phyloP scores from a whole-genome alignment of 768 basidiomycete species.

The Pluteus cervinus region DNA sequence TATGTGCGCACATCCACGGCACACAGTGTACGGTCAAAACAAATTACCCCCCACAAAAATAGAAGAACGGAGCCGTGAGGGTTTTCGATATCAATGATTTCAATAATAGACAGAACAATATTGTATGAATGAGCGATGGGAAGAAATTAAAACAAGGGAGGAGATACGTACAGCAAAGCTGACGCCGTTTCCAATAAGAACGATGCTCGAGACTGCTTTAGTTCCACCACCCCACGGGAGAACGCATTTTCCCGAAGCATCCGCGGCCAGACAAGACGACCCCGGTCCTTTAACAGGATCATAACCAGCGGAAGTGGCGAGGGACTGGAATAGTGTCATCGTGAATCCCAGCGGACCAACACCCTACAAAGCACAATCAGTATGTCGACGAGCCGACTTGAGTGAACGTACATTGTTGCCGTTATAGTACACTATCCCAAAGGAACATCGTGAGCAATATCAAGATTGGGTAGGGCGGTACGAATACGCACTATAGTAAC shows the following conservation, averaged over 20 bases:
- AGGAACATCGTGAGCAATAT: conserved; percentile 3
- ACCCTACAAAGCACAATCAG: conserved; percentile 34
- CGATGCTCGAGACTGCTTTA: conserved; percentile 68
- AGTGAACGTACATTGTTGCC: conserved; percentile 60
- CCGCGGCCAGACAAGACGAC: conserved; percentile 53
- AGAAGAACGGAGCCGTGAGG: too few relatives aligned
- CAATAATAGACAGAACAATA: too few relatives aligned
- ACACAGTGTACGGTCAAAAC: too few relatives aligned
- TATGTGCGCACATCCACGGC: too few relatives aligned
- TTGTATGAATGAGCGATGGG: too few relatives aligned
- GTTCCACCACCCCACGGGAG: conserved; percentile 72
- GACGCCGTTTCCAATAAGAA: conserved; percentile 72
- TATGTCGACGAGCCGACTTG: background rate
- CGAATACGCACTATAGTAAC: conserved; percentile 65
- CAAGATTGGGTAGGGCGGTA: background rate
- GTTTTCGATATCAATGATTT: too few relatives aligned
- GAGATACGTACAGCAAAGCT: conserved; percentile 76
- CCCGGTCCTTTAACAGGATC: conserved; percentile 68
- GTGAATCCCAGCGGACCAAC: conserved; percentile 66
- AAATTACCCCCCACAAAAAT: too few relatives aligned
- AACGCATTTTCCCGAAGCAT: conserved; percentile 68
- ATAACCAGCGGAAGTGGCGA: conserved; percentile 67
- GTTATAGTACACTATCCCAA: conserved; percentile 82
- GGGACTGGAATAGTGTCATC: conserved; percentile 68
- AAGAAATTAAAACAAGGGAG: too few relatives aligned